Conservation (phyloP, 2,329 filamentous ascomycete species). For the Talaromyces verruculosus region DNA sequence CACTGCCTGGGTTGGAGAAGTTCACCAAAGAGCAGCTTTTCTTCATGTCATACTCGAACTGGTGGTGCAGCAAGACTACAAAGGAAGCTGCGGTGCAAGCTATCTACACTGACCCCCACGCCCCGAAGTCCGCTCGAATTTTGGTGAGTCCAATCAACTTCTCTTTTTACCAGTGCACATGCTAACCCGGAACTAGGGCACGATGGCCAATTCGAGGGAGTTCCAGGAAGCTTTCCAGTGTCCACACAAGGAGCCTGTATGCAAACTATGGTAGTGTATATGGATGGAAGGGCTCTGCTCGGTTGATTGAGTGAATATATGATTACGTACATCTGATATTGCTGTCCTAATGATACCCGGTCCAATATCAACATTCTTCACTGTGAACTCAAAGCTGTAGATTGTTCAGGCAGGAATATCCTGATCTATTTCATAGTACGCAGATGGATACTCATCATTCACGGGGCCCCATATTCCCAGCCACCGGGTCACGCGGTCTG, state of each 20-base stretch:
- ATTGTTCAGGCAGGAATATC: not conserved
- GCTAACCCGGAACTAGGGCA: constrained; percentile 45
- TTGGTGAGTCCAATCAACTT: constrained; percentile 28
- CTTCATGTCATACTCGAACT: constrained; percentile 64
- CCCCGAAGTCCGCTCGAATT: constrained; percentile 62
- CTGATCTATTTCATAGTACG: no score
- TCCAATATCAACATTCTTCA: not conserved
- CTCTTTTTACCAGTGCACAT: not conserved
- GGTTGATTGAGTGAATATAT: not conserved
- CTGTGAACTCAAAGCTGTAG: no score
- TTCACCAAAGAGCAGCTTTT: constrained; percentile 70
- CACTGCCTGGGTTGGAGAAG: constrained; percentile 60
- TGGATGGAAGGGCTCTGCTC: not conserved
- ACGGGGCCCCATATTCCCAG: not conserved
- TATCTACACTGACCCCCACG: constrained; percentile 65
- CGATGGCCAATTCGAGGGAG: constrained; percentile 65
- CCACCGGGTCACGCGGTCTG: not conserved
- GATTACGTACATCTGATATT: not conserved
- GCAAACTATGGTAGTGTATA: constrained; percentile 63
- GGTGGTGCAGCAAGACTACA: constrained; percentile 66
- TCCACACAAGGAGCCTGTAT: constrained; percentile 63
- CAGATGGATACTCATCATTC: no score
- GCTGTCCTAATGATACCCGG: not conserved
- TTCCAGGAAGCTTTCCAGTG: constrained; percentile 70
- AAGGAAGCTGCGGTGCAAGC: constrained; percentile 58